Evolutionary conservation across 164 flowering plant genomes (phyloP), one percentile per base, ranked within the genome.

Genomic region (Chloranthus sessilifolius): DNA sequence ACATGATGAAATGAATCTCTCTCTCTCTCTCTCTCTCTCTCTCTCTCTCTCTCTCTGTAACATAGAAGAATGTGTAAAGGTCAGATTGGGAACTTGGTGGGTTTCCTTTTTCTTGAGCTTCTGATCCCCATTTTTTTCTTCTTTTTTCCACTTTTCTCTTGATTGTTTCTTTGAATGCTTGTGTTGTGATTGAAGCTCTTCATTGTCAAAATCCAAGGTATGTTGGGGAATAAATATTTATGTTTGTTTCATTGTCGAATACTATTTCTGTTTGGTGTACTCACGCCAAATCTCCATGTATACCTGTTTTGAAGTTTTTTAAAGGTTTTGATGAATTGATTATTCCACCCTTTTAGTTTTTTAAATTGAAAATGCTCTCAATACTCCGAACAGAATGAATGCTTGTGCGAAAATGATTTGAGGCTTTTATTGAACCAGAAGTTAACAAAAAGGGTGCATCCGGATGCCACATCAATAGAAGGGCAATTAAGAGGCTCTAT

Each of bases 21-120:
- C n/a, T n/a, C n/a, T n/a, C n/a, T 54, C 51, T 6, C 26, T 62
- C 46, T 55, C 33, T 11, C 10, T 11, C 41, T 47, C 26, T 35
- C 51, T 1, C 58, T 52, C 43, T 8, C 56, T 51, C 67, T 41
- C 55, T 64, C 54, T 59, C 54, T 71, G 80, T 79, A 72, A 64
- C 68, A 68, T 77, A 71, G 63, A 58, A 59, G 63, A 43, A 56
- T 62, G 17, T 82, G 80, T 74, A 72, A 62, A 72, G 40, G 47
- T 59, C 58, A 37, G 17, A 22, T 62, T 75, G 63, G n/a, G 52
- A 59, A 76, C 63, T 56, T 64, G 68, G 58, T 43, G 68, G 62
- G 57, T 68, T 56, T 36, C 53, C 51, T 61, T 59, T 71, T 43
- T 59, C 31, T 51, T 30, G 43, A 49, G 64, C 42, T 47, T 60